phyloP scores from a whole-genome alignment of 202 grass and related monocot genomes.

The Schoenoplectus triqueter region DNA sequence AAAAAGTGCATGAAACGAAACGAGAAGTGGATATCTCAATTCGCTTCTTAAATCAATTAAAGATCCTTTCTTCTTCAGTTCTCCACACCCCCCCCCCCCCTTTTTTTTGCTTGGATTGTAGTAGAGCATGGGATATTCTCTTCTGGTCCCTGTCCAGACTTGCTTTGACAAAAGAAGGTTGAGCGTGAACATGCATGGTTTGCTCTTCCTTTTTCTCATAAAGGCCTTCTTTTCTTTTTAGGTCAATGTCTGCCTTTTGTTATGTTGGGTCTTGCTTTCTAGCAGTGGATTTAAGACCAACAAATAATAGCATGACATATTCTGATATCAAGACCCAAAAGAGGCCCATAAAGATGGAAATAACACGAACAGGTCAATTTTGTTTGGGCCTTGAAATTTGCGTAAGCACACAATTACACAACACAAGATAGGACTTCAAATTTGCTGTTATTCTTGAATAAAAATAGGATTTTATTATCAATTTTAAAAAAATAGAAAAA shows the following conservation, averaged over 20 bases:
- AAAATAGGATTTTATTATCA: too few species aligned
- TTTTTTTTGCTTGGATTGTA: constrained; percentile 28
- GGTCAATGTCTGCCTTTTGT: too few species aligned
- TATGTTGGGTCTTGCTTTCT: too few species aligned
- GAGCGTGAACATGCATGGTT: neutral
- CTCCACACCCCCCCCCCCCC: neutral
- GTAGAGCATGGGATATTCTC: neutral
- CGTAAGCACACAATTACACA: too few species aligned
- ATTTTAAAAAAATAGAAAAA: too few species aligned
- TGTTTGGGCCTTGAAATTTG: too few species aligned
- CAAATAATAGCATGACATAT: neutral
- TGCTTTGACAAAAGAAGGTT: constrained; percentile 17
- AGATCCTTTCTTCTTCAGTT: constrained; percentile 1
- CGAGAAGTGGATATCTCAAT: constrained; percentile 27
- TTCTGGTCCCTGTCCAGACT: neutral
- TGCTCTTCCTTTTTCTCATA: neutral
- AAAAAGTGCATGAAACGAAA: constrained; percentile 12
- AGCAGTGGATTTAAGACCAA: neutral
- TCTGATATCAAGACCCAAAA: neutral
- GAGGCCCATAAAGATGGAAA: neutral
- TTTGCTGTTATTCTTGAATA: too few species aligned
- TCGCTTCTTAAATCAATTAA: constrained; percentile 13
- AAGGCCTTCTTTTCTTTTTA: too few species aligned
- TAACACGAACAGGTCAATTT: neutral
- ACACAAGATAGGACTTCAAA: too few species aligned